phyloP scores from a whole-genome alignment of 2,329 filamentous ascomycete species.

The Ophiostoma himal-ulmi region DNA sequence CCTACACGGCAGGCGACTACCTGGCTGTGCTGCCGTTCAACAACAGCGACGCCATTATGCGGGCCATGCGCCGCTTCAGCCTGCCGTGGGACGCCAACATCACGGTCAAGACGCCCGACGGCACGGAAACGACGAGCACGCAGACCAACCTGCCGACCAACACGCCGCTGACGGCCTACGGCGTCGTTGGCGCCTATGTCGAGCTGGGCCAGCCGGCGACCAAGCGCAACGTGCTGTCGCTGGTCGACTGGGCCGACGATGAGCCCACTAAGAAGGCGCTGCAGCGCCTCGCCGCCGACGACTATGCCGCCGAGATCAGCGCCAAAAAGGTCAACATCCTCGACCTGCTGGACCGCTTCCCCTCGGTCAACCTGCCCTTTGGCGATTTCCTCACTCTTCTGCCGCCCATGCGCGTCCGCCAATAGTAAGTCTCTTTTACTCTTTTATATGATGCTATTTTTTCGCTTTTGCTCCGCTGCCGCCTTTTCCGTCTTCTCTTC shows the following conservation, averaged over 20 bases:
- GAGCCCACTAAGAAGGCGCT: constrained; percentile 37
- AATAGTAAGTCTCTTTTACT: constrained; percentile 29
- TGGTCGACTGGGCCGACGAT: constrained; percentile 31
- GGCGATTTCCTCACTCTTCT: constrained; percentile 57
- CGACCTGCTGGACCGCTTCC: constrained; percentile 56
- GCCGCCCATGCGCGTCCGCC: constrained; percentile 50
- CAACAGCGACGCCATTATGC: constrained; percentile 52
- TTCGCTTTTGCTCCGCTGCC: background rate
- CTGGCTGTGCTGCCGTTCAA: constrained; percentile 68
- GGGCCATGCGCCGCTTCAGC: constrained; percentile 58
- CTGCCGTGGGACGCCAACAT: constrained; percentile 63
- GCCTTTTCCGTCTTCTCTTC: background rate
- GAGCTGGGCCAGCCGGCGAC: constrained; percentile 69
- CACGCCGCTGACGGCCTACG: constrained; percentile 53
- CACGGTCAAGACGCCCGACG: constrained; percentile 49
- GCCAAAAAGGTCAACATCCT: constrained; percentile 56
- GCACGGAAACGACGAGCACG: constrained; percentile 35
- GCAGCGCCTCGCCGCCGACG: constrained; percentile 41
- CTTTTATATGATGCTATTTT: background rate
- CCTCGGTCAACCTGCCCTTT: constrained; percentile 49
- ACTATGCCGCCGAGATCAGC: constrained; percentile 45
- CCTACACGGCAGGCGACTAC: constrained; percentile 69
- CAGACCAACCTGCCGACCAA: constrained; percentile 51
- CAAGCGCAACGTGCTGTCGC: constrained; percentile 43
- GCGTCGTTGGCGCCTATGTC: constrained; percentile 63